A percentile compares a stretch with the other conserved stretches of the same genome.
Evolutionary conservation across 192 early-diverging fungal species (phyloP).

Genomic region (Linnemannia elongata): DNA sequence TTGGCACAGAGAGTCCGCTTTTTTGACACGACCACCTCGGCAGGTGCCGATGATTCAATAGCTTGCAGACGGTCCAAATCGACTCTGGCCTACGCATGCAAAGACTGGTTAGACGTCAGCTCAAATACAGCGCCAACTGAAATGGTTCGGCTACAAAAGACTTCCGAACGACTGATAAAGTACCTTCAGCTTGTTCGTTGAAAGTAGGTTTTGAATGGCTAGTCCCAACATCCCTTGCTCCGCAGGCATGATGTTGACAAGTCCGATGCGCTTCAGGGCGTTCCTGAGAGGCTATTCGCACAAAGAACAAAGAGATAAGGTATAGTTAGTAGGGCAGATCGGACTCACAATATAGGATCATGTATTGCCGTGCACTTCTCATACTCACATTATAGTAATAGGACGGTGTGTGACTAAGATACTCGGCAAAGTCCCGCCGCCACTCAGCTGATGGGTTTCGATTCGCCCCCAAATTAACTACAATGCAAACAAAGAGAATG

Average conservation of each 20-base stretch:
- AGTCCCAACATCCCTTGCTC: slow-evolving; percentile 34
- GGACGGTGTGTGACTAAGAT: slow-evolving; percentile 72
- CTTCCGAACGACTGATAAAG: not conserved
- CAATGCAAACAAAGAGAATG: not conserved
- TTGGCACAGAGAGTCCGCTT: slow-evolving; percentile 62
- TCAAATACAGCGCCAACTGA: not conserved
- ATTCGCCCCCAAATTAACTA: slow-evolving; percentile 16
- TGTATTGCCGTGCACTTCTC: not conserved
- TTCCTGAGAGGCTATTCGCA: slow-evolving; percentile 43
- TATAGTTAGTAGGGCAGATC: slow-evolving; percentile 22
- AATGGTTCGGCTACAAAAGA: not conserved
- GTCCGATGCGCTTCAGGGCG: slow-evolving; percentile 48
- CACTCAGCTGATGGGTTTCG: slow-evolving; percentile 61
- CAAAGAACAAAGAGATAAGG: not conserved
- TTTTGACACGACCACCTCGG: slow-evolving; percentile 52
- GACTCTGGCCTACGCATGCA: slow-evolving; percentile 16
- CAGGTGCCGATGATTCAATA: slow-evolving; percentile 33
- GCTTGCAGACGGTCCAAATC: slow-evolving; percentile 42
- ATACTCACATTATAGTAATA: slow-evolving; percentile 73
- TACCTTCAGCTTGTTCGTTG: slow-evolving; percentile 55
- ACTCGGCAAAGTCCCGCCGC: slow-evolving; percentile 70
- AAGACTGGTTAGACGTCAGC: not conserved
- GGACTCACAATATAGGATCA: slow-evolving; percentile 17
- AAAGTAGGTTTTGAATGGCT: slow-evolving; percentile 17
- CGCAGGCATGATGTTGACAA: slow-evolving; percentile 44